Base-by-base conservation (phyloP, 2,329 filamentous ascomycete genomes). In the Penicillium sp. region DNA sequence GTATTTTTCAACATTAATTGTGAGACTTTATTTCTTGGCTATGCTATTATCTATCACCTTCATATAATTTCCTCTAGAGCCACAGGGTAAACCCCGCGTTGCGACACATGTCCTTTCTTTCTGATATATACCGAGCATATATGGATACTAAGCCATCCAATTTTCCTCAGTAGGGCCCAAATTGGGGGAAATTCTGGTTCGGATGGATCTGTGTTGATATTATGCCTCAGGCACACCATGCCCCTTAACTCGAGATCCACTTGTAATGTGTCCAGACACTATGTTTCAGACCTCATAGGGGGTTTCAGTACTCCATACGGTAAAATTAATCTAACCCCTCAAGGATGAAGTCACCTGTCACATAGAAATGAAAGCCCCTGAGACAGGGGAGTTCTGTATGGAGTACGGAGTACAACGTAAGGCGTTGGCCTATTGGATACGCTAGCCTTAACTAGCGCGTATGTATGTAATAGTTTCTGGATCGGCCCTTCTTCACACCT, bases 401-500 rank as follows among this genome's bases (percentile, higher is more conserved):
- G 25, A 31, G 25, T 15, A 41, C 35, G n/a, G 25, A 21, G 47
- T 15, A 45, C 50, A 47, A 54, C 31, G 46, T 31, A 52, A 52
- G 54, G 54, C 48, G 31, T 40, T 46, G 23, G 37, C 33, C 55
- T 48, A 57, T 48, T 57, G 42, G 41, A 53, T 46, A 37, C 55
- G 50, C 55, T 57, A 57, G 50, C 31, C 31, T 35, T 8, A n/a
- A 54, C 55, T 57, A 57, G 55, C 55, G 55, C n/a, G 37, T 35
- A 57, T 54, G 50, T 57, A 57, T 54, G 55, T 57, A 57, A 57
- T 57, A 52, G 56, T 58, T 55, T 58, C 46, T 57, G 42, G 37
- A 57, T 42, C 27, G 27, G 35, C 50, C 29, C 52, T 55, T 55
- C 45, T 50, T 50, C 51, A 55, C 45, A 38, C 29, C 43, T 29